Evolutionary conservation across 306 rosid genomes (phyloP).

Genomic region (Sphenostylis stenocarpa): DNA sequence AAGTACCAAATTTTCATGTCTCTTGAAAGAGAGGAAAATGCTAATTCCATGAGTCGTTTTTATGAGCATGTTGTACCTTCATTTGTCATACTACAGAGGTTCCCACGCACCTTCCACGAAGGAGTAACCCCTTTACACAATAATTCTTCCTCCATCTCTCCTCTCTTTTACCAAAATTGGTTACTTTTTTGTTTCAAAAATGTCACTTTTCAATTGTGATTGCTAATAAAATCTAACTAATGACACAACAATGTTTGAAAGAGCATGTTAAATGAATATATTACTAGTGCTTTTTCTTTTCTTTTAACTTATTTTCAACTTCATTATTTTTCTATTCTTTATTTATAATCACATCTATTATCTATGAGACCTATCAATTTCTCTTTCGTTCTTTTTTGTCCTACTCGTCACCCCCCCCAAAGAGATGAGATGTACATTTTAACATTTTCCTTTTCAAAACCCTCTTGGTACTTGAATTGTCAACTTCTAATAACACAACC

Average conservation of each 20-base stretch:
- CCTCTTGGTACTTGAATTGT: conserved; percentile 19
- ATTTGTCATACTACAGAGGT: conserved; percentile 20
- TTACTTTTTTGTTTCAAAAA: too few relatives aligned
- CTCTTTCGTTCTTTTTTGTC: too few relatives aligned
- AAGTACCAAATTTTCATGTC: conserved; percentile 15
- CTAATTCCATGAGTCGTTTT: background rate
- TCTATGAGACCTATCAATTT: too few relatives aligned
- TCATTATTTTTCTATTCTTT: too few relatives aligned
- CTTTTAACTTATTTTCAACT: too few relatives aligned
- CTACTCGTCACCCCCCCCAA: background rate
- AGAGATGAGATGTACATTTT: background rate
- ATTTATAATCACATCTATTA: too few relatives aligned
- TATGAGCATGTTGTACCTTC: conserved; percentile 35
- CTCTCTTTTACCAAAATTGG: background rate
- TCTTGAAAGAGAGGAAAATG: conserved; percentile 14
- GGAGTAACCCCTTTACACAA: conserved; percentile 32
- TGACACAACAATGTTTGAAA: too few relatives aligned
- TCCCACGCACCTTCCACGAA: conserved; percentile 70
- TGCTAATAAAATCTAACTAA: too few relatives aligned
- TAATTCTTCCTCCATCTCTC: background rate
- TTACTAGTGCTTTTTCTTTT: too few relatives aligned
- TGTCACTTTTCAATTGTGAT: too few relatives aligned
- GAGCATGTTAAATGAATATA: too few relatives aligned
- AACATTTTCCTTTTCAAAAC: background rate
- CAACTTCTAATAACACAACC: conserved; percentile 1